phyloP scores from a whole-genome alignment of 2,329 filamentous ascomycete species.

The Peltaster fructicola region DNA sequence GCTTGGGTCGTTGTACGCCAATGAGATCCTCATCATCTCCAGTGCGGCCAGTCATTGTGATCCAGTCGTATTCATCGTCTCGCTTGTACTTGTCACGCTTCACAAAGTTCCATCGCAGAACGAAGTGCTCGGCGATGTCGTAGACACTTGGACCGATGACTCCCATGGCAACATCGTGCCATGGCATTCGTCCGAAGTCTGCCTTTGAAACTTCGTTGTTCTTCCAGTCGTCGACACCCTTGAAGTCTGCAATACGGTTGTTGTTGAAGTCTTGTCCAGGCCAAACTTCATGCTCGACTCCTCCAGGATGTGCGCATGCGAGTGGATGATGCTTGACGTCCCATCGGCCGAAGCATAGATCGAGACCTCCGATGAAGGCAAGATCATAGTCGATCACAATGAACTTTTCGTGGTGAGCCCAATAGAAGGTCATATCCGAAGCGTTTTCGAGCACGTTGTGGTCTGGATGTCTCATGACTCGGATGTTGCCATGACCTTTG shows the following conservation, averaged over 20 bases:
- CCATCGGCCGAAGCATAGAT: conserved; percentile 92
- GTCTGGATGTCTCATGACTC: conserved; percentile 77
- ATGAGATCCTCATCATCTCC: conserved; percentile 70
- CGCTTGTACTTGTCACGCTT: conserved; percentile 98
- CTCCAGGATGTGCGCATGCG: conserved; percentile 72
- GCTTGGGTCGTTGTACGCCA: conserved; percentile 73
- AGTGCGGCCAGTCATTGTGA: conserved; percentile 58
- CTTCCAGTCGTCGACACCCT: conserved; percentile 82
- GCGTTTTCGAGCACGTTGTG: conserved; percentile 90
- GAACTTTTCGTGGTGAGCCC: conserved; percentile 96
- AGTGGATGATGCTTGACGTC: conserved; percentile 72
- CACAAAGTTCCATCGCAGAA: conserved; percentile 88
- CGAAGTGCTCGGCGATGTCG: conserved; percentile 90
- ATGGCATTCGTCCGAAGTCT: conserved; percentile 89
- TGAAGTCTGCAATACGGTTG: conserved; percentile 88
- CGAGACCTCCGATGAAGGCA: conserved; percentile 85
- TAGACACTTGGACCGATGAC: conserved; percentile 78
- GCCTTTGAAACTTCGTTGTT: conserved; percentile 82
- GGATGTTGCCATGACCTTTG: conserved; percentile 76
- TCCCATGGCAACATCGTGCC: conserved; percentile 92
- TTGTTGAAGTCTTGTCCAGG: conserved; percentile 98
- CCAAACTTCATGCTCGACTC: conserved; percentile 68
- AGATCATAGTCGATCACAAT: conserved; percentile 82
- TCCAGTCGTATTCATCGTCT: conserved; percentile 66
- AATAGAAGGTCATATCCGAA: conserved; percentile 93